phyloP scores from a whole-genome alignment of 495 filamentous ascomycete genomes.

The Daldinia childiae region DNA sequence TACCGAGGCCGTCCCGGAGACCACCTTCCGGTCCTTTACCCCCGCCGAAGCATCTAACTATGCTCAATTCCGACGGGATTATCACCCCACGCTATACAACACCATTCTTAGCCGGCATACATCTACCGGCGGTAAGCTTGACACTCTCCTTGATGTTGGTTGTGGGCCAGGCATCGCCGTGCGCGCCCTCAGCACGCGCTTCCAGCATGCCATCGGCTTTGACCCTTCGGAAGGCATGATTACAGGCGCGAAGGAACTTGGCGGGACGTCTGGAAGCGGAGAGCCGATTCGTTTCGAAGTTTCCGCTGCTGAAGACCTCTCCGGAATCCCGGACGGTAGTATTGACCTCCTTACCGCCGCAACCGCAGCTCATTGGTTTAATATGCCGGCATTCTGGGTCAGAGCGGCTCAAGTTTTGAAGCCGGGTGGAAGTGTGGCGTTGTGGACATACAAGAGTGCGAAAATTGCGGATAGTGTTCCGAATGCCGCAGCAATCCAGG shows the following conservation, averaged over 20 bases:
- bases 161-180: neutral
- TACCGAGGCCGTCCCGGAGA: neutral
- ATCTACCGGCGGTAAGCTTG: neutral
- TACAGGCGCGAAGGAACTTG: conserved; percentile 7
- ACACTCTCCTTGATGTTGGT: neutral
- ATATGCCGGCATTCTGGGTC: conserved; percentile 15
- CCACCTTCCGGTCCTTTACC: neutral
- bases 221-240: conserved; percentile 24
- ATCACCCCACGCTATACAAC: neutral
- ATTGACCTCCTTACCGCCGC: conserved; percentile 1
- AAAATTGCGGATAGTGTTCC: neutral
- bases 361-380: conserved; percentile 18
- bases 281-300: conserved; percentile 21
- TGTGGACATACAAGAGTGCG: conserved; percentile 1
- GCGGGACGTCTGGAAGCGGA: conserved; percentile 3
- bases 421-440: conserved; percentile 16
- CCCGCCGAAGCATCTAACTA: neutral
- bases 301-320: neutral
- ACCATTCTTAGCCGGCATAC: neutral
- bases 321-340: neutral
- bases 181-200: neutral
- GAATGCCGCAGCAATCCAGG: neutral
- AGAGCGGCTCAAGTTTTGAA: conserved; percentile 19
- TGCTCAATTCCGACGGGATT: neutral
- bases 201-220: conserved; percentile 9